Conservation (phyloP, 345 rosid genomes). For the Leavenworthia alabamica region DNA sequence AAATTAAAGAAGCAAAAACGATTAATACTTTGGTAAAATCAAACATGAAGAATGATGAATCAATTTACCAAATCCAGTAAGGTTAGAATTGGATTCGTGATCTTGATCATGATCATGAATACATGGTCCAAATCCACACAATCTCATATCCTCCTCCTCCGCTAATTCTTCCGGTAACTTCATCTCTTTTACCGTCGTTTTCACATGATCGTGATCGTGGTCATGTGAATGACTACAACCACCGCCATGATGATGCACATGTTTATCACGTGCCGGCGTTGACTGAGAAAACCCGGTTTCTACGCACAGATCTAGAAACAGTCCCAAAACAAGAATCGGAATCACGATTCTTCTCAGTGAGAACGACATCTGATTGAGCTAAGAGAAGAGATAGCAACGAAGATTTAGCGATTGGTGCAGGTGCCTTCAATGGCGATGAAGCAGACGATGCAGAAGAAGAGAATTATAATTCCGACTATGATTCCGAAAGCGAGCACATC, state of each 20-base stretch:
- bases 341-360: slow-evolving; percentile 7
- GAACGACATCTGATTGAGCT: slow-evolving; percentile 27
- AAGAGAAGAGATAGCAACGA: slow-evolving; percentile 3
- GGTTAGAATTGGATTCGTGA: slow-evolving; percentile 33
- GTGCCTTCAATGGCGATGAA: slow-evolving; percentile 74
- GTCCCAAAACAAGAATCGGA: slow-evolving; percentile 21
- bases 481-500: slow-evolving; percentile 67
- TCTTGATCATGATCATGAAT: slow-evolving; percentile 33
- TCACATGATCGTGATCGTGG: slow-evolving; percentile 29
- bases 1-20: neutral
- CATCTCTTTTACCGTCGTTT: slow-evolving; percentile 16
- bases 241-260: slow-evolving; percentile 38
- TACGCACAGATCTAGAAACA: slow-evolving; percentile 46
- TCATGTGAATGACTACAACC: slow-evolving; percentile 43
- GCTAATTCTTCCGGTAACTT: slow-evolving; percentile 88
- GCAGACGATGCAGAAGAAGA: slow-evolving; percentile 53
- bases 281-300: slow-evolving; percentile 39
- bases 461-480: slow-evolving; percentile 61
- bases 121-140: slow-evolving; percentile 67
- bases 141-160: slow-evolving; percentile 85
- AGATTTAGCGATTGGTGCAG: slow-evolving; percentile 39
- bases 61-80: slow-evolving; percentile 52
- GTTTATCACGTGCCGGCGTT: slow-evolving; percentile 40
- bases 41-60: neutral
- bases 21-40: neutral